Conservation (phyloP, 306 rosid species). For the Acacia confusa region DNA sequence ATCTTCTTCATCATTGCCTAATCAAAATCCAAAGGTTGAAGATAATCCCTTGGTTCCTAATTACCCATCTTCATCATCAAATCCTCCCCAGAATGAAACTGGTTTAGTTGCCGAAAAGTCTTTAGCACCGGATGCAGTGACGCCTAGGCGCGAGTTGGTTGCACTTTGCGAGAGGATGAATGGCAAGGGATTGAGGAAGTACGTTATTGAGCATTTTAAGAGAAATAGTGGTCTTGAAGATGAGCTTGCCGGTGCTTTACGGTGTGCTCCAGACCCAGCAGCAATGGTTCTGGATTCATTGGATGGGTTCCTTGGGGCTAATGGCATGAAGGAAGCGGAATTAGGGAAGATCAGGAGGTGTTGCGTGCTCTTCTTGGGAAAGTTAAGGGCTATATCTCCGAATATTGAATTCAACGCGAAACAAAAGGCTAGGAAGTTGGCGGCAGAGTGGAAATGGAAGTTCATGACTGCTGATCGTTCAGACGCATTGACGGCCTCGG, state of each 20-base stretch:
- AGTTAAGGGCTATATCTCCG: conserved; percentile 43
- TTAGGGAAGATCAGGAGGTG: conserved; percentile 43
- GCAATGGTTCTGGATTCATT: conserved; percentile 59
- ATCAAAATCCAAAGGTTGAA: background rate
- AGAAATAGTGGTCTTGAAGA: conserved; percentile 39
- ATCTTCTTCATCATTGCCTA: conserved; percentile 3
- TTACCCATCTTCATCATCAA: conserved; percentile 9
- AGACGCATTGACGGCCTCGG: conserved; percentile 45
- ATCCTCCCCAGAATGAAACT: background rate
- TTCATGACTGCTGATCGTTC: conserved; percentile 34
- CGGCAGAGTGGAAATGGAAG: conserved; percentile 52
- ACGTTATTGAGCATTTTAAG: conserved; percentile 30
- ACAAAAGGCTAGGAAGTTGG: conserved; percentile 59
- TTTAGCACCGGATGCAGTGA: conserved; percentile 4
- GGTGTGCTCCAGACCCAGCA: conserved; percentile 50
- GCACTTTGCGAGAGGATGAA: conserved; percentile 63
- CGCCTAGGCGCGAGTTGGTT: conserved; percentile 47
- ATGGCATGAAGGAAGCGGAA: conserved; percentile 28
- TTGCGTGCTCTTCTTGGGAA: conserved; percentile 58
- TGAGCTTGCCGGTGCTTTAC: conserved; percentile 57
- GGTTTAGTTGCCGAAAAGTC: conserved; percentile 6
- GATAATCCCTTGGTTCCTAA: background rate
- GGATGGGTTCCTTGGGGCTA: conserved; percentile 47
- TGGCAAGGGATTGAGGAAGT: conserved; percentile 61
- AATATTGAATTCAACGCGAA: conserved; percentile 39